phyloP scores from a whole-genome alignment of 2,329 filamentous ascomycete species.

The Fusarium ramigenum region DNA sequence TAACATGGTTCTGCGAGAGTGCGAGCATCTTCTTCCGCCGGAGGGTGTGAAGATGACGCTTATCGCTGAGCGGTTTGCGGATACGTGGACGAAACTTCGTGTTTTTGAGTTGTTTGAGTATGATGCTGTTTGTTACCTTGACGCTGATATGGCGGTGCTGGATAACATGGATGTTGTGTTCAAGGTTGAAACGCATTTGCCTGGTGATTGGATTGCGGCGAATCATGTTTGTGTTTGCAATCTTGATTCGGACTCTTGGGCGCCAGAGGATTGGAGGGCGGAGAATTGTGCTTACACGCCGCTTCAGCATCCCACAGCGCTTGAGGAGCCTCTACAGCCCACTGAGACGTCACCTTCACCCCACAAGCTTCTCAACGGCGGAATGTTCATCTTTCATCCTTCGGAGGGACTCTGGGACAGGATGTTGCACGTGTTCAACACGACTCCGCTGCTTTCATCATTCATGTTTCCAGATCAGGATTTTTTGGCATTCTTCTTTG shows the following conservation, averaged over 20 bases:
- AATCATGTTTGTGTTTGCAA: conserved; percentile 39
- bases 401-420: conserved; percentile 16
- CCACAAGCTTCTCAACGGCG: conserved; percentile 31
- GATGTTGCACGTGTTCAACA: conserved; percentile 29
- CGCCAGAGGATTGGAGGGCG: conserved; percentile 28
- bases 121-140: conserved; percentile 36
- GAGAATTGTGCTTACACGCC: conserved; percentile 38
- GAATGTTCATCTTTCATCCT: conserved; percentile 38
- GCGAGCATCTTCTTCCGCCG: conserved; percentile 25
- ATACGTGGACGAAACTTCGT: conserved; percentile 36
- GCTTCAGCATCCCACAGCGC: conserved; percentile 17
- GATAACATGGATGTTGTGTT: conserved; percentile 34
- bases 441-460: conserved; percentile 6
- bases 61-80: conserved; percentile 32
- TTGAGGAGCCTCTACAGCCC: conserved; percentile 18
- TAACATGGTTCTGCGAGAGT: conserved; percentile 21
- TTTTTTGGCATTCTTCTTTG: conserved; percentile 30
- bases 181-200: conserved; percentile 13
- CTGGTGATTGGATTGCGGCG: conserved; percentile 33
- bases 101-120: conserved; percentile 33
- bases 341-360: conserved; percentile 2
- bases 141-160: conserved; percentile 36
- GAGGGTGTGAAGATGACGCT: conserved; percentile 25
- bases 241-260: conserved; percentile 34
- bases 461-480: conserved; percentile 38